These are phyloP conservation scores for Lachnellula occidentalis DNA, from an alignment of 2,329 filamentous ascomycete species.

Conservation along the genomic window DNA sequence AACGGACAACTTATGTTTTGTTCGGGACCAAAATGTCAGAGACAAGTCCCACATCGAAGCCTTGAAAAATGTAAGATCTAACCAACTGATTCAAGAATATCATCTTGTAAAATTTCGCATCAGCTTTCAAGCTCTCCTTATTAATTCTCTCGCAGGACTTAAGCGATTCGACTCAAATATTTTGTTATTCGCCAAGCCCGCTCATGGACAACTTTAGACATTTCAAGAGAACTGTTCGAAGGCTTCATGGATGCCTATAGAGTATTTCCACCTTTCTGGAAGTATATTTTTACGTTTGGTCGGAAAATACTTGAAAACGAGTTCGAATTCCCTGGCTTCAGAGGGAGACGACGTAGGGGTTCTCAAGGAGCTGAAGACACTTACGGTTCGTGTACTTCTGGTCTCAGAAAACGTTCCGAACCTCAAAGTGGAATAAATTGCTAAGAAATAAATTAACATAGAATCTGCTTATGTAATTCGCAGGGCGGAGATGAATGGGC, in stretches of 20 bases:
- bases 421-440: not conserved
- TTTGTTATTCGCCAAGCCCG: conserved; percentile 11
- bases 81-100: not conserved
- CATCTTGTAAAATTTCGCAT: not conserved
- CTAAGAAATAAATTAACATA: not conserved
- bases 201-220: conserved; percentile 17
- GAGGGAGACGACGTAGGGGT: not conserved
- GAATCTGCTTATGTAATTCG: conserved; percentile 19
- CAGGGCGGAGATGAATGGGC: conserved; percentile 14
- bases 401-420: not conserved
- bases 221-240: conserved; percentile 9
- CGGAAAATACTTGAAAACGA: conserved; percentile 19
- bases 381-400: not conserved
- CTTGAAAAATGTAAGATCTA: conserved; percentile 2
- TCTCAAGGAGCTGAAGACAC: not conserved
- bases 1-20: not conserved
- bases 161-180: conserved; percentile 12
- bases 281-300: conserved; percentile 19
- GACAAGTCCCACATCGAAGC: not conserved
- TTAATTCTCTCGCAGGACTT: not conserved
- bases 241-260: conserved; percentile 9
- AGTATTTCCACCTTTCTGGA: conserved; percentile 17
- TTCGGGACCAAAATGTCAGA: conserved; percentile 3
- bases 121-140: not conserved
- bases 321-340: conserved; percentile 18